These are phyloP conservation scores for Alternaria arbusti DNA, from an alignment of 2,329 filamentous ascomycete species.

Conservation along the genomic window DNA sequence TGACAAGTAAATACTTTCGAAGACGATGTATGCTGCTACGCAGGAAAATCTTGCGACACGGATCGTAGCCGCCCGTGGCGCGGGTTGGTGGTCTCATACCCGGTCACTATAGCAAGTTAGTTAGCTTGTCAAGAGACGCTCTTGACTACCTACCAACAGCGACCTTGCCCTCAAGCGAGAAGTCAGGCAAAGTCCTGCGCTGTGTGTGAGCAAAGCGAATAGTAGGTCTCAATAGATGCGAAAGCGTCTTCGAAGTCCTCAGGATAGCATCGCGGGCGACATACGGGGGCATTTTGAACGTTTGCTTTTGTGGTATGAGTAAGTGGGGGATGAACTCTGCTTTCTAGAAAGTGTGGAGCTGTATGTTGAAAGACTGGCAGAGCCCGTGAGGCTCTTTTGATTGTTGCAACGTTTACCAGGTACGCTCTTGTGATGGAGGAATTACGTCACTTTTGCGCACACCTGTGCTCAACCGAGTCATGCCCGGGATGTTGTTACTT, in stretches of 20 bases:
- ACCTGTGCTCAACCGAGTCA: not conserved
- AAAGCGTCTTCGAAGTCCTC: slow-evolving; percentile 4
- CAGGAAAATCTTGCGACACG: not conserved
- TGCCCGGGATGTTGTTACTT: not conserved
- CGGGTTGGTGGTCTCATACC: not conserved
- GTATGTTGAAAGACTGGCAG: not conserved
- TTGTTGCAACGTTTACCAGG: not conserved
- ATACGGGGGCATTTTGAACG: slow-evolving; percentile 19
- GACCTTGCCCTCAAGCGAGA: slow-evolving; percentile 22
- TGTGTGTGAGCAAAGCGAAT: slow-evolving; percentile 16
- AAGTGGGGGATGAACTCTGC: not conserved
- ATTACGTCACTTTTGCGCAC: slow-evolving; percentile 19
- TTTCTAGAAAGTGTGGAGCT: not conserved
- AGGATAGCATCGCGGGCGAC: slow-evolving; percentile 7
- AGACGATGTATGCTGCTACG: not conserved
- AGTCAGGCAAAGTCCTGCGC: slow-evolving; percentile 20
- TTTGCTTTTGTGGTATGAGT: not conserved
- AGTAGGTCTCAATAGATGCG: not conserved
- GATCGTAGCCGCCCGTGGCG: not conserved
- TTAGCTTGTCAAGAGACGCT: not conserved
- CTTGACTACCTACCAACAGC: slow-evolving; percentile 14
- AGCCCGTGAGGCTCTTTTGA: not conserved
- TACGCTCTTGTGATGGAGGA: slow-evolving; percentile 3
- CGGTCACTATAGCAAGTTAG: slow-evolving; percentile 1
- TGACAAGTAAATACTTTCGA: not conserved